phyloP scores from a whole-genome alignment of 2,329 filamentous ascomycete genomes.

The Nannizzia gypsea region DNA sequence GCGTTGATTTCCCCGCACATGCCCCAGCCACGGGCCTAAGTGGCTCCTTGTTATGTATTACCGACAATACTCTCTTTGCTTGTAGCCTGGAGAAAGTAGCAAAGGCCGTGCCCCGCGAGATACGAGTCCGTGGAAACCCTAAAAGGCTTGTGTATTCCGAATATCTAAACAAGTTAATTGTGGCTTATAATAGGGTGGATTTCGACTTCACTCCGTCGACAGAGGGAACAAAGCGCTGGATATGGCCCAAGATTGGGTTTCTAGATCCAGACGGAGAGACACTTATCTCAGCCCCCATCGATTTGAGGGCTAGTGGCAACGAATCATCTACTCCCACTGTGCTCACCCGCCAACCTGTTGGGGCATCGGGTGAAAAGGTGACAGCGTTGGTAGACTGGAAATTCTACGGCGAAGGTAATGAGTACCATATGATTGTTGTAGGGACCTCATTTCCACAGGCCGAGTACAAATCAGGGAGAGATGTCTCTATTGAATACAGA shows the following conservation, averaged over 20 bases:
- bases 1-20: conserved; percentile 21
- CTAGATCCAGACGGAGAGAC: conserved; percentile 25
- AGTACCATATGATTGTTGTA: conserved; percentile 32
- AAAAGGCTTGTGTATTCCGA: conserved; percentile 36
- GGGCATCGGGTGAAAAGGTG: conserved; percentile 30
- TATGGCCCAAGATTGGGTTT: conserved; percentile 28
- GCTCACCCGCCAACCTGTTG: conserved; percentile 20
- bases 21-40: conserved; percentile 21
- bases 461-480: not conserved
- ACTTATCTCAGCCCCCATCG: conserved; percentile 1
- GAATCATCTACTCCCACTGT: conserved; percentile 4
- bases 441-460: conserved; percentile 24
- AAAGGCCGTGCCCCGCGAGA: conserved; percentile 32
- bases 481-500: not conserved
- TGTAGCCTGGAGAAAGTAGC: conserved; percentile 35
- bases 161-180: conserved; percentile 37
- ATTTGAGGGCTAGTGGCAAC: not conserved
- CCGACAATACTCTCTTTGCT: conserved; percentile 37
- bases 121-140: conserved; percentile 32
- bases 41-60: conserved; percentile 38
- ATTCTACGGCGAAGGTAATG: conserved; percentile 24
- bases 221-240: conserved; percentile 23
- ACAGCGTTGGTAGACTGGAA: conserved; percentile 34
- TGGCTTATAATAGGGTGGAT: conserved; percentile 32
- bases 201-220: conserved; percentile 17